Evolutionary conservation across 164 flowering plant genomes (phyloP).

Genomic region (Euptelea pleiosperma): DNA sequence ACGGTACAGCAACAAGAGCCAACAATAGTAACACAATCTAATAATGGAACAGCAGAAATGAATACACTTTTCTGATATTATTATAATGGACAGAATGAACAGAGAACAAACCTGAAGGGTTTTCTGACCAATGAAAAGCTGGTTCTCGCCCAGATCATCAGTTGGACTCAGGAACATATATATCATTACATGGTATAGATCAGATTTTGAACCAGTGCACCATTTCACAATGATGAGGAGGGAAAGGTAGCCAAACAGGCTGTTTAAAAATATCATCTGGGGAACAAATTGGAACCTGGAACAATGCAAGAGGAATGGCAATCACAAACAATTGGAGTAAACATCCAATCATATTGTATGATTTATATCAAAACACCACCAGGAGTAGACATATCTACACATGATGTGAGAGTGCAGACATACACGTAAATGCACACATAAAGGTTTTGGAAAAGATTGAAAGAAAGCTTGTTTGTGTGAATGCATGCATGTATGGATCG

Average conservation of each 20-base stretch:
- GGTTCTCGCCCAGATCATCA: constrained; percentile 94
- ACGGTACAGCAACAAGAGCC: constrained; percentile 89
- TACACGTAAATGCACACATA: background rate
- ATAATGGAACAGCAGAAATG: constrained; percentile 11
- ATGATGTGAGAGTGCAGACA: background rate
- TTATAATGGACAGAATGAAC: background rate
- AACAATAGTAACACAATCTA: constrained; percentile 69
- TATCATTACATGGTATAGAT: constrained; percentile 87
- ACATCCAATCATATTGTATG: too few species aligned
- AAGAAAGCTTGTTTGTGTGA: constrained; percentile 1
- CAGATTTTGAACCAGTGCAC: constrained; percentile 94
- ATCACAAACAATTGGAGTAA: background rate
- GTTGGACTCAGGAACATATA: constrained; percentile 99
- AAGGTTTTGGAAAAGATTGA: background rate
- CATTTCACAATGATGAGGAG: constrained; percentile 81
- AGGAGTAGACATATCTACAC: constrained; percentile 4
- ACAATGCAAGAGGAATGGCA: background rate
- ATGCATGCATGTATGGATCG: constrained; percentile 1
- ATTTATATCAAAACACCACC: background rate
- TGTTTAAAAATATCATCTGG: constrained; percentile 84
- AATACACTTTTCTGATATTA: too few species aligned
- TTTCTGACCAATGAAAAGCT: constrained; percentile 88
- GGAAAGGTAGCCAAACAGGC: constrained; percentile 93
- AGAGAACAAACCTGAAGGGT: constrained; percentile 58
- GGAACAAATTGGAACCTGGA: constrained; percentile 97